These are phyloP conservation scores for Panaeolus cyanescens DNA, from an alignment of 768 basidiomycete genomes.

Conservation along the genomic window DNA sequence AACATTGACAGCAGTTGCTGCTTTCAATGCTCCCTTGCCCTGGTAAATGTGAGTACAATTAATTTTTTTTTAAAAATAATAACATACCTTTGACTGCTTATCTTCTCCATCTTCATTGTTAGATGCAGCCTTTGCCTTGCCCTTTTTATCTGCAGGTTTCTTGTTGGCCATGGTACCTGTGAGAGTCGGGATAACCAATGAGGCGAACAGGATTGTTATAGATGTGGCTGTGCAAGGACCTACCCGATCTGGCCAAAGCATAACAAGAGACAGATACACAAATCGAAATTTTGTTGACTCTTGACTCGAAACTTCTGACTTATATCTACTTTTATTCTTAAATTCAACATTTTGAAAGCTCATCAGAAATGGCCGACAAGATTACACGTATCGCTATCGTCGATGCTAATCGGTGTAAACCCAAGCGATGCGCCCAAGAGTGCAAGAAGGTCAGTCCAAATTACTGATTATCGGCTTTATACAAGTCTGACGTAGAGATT, in stretches of 20 bases:
- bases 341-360: conserved; percentile 14
- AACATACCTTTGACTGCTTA: conserved; percentile 40
- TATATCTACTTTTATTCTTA: conserved; percentile 10
- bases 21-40: conserved; percentile 66
- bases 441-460: conserved; percentile 81
- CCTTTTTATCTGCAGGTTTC: conserved; percentile 43
- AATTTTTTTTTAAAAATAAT: background rate
- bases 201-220: conserved; percentile 13
- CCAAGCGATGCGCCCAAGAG: conserved; percentile 95
- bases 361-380: conserved; percentile 77
- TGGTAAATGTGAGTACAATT: conserved; percentile 18
- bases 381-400: conserved; percentile 98
- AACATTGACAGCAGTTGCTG: conserved; percentile 83
- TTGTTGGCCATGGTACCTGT: conserved; percentile 27
- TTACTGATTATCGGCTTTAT: conserved; percentile 9
- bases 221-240: conserved; percentile 27
- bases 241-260: conserved; percentile 17
- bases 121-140: conserved; percentile 35
- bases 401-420: conserved; percentile 90
- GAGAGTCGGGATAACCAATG: conserved; percentile 16
- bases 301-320: conserved; percentile 14
- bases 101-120: conserved; percentile 34
- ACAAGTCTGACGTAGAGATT: conserved; percentile 14
- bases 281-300: conserved; percentile 15
- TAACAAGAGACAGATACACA: conserved; percentile 1